Evolutionary conservation across 768 basidiomycete genomes (phyloP).

Genomic region (Royoungia palumana): DNA sequence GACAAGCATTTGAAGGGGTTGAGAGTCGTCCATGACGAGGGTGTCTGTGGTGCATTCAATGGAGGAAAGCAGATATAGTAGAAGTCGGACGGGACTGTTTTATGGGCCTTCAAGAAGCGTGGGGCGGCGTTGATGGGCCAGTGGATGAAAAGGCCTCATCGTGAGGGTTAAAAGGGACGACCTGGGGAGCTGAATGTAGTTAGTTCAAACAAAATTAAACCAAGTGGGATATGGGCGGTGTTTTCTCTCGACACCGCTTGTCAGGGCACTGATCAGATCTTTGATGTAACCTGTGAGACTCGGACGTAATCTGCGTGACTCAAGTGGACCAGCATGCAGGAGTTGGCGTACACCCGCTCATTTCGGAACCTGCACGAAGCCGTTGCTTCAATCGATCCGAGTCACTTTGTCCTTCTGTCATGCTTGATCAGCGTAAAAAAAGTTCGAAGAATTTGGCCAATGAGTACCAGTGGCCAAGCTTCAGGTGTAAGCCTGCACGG

Average conservation of each 20-base stretch:
- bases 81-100: not conserved
- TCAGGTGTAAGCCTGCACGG: too few relatives aligned
- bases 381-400: too few relatives aligned
- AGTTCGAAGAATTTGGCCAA: too few relatives aligned
- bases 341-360: too few relatives aligned
- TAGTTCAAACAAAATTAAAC: not conserved
- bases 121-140: slow-evolving; percentile 7
- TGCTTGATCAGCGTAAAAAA: too few relatives aligned
- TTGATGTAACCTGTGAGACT: slow-evolving; percentile 13
- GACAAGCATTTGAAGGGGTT: slow-evolving; percentile 2
- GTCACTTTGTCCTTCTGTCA: too few relatives aligned
- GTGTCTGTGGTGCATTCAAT: not conserved
- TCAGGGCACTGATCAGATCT: slow-evolving; percentile 3
- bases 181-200: not conserved
- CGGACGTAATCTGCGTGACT: not conserved
- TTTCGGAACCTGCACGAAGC: too few relatives aligned
- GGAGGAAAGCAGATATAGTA: not conserved
- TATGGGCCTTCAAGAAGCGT: not conserved
- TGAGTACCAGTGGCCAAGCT: too few relatives aligned
- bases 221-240: slow-evolving; percentile 11
- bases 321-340: not conserved
- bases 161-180: slow-evolving; percentile 15
- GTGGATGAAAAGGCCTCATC: slow-evolving; percentile 11
- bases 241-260: slow-evolving; percentile 17
- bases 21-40: slow-evolving; percentile 12